Percentiles rank a stretch among this genome's conserved stretches.
phyloP scores from a whole-genome alignment of 352 stramenopile genomes.

The Globisporangium mamillatum region DNA sequence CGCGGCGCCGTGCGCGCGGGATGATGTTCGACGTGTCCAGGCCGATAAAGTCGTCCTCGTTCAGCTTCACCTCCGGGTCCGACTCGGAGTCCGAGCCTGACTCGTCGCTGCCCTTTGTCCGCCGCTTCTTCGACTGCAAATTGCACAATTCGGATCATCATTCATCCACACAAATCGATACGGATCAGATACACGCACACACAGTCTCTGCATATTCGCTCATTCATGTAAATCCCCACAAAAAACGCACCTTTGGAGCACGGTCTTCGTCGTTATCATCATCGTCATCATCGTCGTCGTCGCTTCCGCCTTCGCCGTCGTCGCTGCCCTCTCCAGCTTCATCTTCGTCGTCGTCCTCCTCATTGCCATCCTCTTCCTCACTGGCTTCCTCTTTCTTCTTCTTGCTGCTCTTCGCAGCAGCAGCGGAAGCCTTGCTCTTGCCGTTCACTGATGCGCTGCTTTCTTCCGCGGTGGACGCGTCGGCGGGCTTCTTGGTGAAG shows the following conservation, averaged over 20 bases:
- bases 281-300: slow-evolving; percentile 28
- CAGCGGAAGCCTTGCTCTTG: slow-evolving; percentile 33
- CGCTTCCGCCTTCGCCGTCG: slow-evolving; percentile 35
- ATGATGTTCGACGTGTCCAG: slow-evolving; percentile 88
- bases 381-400: slow-evolving; percentile 22
- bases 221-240: background rate
- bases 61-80: slow-evolving; percentile 79
- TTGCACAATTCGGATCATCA: background rate
- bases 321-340: slow-evolving; percentile 46
- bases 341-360: slow-evolving; percentile 25
- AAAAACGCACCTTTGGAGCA: slow-evolving; percentile 29
- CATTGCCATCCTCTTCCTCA: slow-evolving; percentile 41
- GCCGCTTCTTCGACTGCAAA: slow-evolving; percentile 61
- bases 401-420: slow-evolving; percentile 15
- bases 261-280: slow-evolving; percentile 47
- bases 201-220: background rate
- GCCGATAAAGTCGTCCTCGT: slow-evolving; percentile 81
- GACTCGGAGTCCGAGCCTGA: slow-evolving; percentile 61
- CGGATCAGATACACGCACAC: background rate
- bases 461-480: background rate
- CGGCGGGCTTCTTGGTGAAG: slow-evolving; percentile 18
- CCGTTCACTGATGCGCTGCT: slow-evolving; percentile 22
- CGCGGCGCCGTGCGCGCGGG: slow-evolving; percentile 64
- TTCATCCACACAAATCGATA: background rate
- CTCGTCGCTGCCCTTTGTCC: slow-evolving; percentile 60